Percentiles rank a stretch among this genome's conserved stretches.
These are phyloP conservation scores for Kuraishia floccosa DNA, from an alignment of 805 yeast genomes.

Conservation along the genomic window DNA sequence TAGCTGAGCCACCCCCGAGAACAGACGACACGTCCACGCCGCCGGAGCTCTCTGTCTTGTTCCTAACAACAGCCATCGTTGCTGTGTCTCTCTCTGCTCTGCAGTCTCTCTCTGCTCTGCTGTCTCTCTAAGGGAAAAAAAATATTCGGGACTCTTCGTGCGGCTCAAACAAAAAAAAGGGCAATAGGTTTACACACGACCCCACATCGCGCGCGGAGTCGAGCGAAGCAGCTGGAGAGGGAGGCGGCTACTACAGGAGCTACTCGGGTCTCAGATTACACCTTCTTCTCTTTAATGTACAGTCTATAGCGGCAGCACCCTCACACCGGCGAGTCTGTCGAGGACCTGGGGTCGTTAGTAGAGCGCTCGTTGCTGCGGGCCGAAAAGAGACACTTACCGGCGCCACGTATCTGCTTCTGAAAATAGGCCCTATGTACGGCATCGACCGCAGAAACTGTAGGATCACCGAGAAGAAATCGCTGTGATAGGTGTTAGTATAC, in stretches of 20 bases:
- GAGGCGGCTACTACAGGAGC: too few species aligned
- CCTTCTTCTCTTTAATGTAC: too few species aligned
- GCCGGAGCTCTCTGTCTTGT: neutral
- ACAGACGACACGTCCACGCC: slow-evolving; percentile 17
- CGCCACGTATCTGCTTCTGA: too few species aligned
- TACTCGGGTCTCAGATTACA: too few species aligned
- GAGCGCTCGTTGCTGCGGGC: slow-evolving; percentile 75
- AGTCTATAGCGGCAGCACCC: slow-evolving; percentile 52
- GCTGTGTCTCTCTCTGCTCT: neutral
- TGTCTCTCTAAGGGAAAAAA: too few species aligned
- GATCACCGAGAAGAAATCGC: slow-evolving; percentile 88
- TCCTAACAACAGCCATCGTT: neutral
- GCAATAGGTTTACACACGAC: too few species aligned
- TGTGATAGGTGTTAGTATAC: slow-evolving; percentile 18
- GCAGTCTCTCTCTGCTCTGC: too few species aligned
- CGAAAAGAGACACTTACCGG: slow-evolving; percentile 64
- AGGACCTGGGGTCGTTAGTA: too few species aligned
- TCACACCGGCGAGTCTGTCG: slow-evolving; percentile 55
- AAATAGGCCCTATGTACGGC: slow-evolving; percentile 79
- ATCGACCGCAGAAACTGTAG: slow-evolving; percentile 77
- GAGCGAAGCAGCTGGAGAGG: too few species aligned
- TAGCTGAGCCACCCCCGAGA: slow-evolving; percentile 25
- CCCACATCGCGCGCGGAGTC: too few species aligned
- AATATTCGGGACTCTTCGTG: too few species aligned
- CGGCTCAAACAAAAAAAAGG: too few species aligned